These are phyloP conservation scores for Coemansia sp. DNA, from an alignment of 192 early-diverging fungal species.

Conservation along the genomic window DNA sequence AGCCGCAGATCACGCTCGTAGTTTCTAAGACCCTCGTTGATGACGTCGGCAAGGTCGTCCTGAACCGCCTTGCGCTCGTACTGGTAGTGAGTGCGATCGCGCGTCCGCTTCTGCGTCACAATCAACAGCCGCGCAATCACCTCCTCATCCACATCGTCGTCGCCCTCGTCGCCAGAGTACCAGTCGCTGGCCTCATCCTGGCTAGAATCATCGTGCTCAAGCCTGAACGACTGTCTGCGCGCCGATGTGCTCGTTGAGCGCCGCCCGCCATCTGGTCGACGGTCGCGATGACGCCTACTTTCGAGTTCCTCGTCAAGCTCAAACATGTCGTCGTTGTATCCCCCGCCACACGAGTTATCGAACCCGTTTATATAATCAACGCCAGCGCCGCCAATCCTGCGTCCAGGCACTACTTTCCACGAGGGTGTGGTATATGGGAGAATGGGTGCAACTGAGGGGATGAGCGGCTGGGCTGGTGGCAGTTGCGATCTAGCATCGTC, in stretches of 20 bases:
- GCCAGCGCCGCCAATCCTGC: slow-evolving; percentile 14
- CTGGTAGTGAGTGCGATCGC: slow-evolving; percentile 70
- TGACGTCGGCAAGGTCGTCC: slow-evolving; percentile 87
- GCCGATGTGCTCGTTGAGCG: slow-evolving; percentile 29
- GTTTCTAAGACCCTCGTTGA: slow-evolving; percentile 93
- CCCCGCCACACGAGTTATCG: slow-evolving; percentile 15
- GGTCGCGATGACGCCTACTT: slow-evolving; percentile 42
- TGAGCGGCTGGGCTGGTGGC: slow-evolving; percentile 35
- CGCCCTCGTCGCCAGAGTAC: slow-evolving; percentile 66
- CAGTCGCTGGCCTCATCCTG: slow-evolving; percentile 61
- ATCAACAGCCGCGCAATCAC: slow-evolving; percentile 85
- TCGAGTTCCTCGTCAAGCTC: slow-evolving; percentile 81
- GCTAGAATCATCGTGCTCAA: slow-evolving; percentile 48
- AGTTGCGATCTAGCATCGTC: slow-evolving; percentile 3
- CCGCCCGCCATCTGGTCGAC: slow-evolving; percentile 19
- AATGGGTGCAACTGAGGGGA: slow-evolving; percentile 9
- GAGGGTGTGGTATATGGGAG: slow-evolving; percentile 27
- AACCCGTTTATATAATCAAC: background rate
- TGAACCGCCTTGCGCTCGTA: slow-evolving; percentile 79
- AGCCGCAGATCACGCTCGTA: slow-evolving; percentile 79
- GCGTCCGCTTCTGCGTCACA: slow-evolving; percentile 80
- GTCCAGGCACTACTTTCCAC: slow-evolving; percentile 35
- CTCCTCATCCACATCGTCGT: slow-evolving; percentile 90
- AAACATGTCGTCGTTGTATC: slow-evolving; percentile 76
- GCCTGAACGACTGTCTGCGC: slow-evolving; percentile 30